Evolutionary conservation across 768 basidiomycete species (phyloP), one percentile per base, ranked within the genome.

Genomic region (Lactarius tabidus): DNA sequence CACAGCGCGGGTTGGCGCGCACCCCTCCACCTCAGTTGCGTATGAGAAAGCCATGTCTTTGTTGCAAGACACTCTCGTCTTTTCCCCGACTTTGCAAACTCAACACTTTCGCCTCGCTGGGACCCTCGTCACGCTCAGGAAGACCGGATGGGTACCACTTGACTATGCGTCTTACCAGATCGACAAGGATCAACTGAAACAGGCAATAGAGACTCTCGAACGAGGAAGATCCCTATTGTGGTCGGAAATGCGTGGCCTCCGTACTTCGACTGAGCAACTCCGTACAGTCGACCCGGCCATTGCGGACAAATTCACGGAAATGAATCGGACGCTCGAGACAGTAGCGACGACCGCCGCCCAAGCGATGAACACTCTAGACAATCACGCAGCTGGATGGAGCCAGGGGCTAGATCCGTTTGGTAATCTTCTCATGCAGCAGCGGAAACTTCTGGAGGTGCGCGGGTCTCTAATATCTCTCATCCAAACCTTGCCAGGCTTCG

Each of bases 211-310:
- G 18, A 18, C 54, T 6, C 35, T 54, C 2, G 56, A 57, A 23
- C 56, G 12, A 38, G 56, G 36, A 15, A 54, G 60, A 18, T 52
- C 53, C 6, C 15, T 62, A 8, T 35, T 60, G 2, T 60, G 60
- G 60, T 60, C 60, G 1, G 59, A 60, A 23, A 35, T 60, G 59
- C 45, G 61, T 6, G 53, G 41, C 28, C 15, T 62, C 5, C 53
- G 41, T 6, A 56, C 54, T 6, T 56, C 54, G 2, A 12, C 8
- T 7, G 61, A 39, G 14, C 36, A 20, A n/a, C 51, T 60, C 26
- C 18, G 6, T 7, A 7, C 2, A 4, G n/a, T 17, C 1, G 38
- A 56, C 31, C 26, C 31, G 1, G 12, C 17, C 8, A 18, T 45
- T 10, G 61, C 53, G 4, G 38, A 45, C 2, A 20, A 33, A 28